Evolutionary conservation across 176 grass and related monocot species (phyloP).

Genomic region (Calamus simplicifolius): DNA sequence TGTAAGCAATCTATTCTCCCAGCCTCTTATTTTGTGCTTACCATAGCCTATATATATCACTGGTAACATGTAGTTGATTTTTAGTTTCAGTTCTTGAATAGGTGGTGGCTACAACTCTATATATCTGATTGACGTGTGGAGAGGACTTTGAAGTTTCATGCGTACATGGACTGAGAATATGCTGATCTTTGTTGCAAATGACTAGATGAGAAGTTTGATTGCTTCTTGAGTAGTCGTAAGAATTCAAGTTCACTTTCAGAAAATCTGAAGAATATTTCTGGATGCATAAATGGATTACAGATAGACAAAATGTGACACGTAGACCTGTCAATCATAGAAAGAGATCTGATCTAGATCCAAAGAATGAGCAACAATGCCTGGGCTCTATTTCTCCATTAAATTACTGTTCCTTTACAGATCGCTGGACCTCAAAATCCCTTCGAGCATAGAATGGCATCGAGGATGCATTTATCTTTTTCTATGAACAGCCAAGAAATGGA

Average conservation of each 20-base stretch:
- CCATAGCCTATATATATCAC: constrained; percentile 29
- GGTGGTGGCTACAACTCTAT: neutral
- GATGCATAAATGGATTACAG: neutral
- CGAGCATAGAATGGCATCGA: too few relatives aligned
- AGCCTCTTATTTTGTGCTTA: constrained; percentile 39
- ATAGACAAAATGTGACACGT: neutral
- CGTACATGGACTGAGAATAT: constrained; percentile 13
- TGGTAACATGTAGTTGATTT: constrained; percentile 11
- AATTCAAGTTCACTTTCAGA: neutral
- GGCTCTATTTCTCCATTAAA: too few relatives aligned
- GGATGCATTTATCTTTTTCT: too few relatives aligned
- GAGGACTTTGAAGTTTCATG: neutral
- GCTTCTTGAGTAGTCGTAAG: neutral
- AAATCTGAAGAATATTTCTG: constrained; percentile 3
- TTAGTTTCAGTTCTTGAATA: constrained; percentile 2
- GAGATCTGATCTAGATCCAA: too few relatives aligned
- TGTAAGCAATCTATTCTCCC: constrained; percentile 20
- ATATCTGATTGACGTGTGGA: constrained; percentile 1
- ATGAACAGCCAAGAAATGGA: too few relatives aligned
- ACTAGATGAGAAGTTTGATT: neutral
- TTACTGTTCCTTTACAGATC: too few relatives aligned
- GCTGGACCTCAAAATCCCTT: too few relatives aligned
- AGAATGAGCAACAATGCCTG: too few relatives aligned
- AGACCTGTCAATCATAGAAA: too few relatives aligned
- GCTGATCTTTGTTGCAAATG: neutral